These are phyloP conservation scores for Rhododendron vialii DNA, from an alignment of 148 eudicot genomes.

Conservation along the genomic window DNA sequence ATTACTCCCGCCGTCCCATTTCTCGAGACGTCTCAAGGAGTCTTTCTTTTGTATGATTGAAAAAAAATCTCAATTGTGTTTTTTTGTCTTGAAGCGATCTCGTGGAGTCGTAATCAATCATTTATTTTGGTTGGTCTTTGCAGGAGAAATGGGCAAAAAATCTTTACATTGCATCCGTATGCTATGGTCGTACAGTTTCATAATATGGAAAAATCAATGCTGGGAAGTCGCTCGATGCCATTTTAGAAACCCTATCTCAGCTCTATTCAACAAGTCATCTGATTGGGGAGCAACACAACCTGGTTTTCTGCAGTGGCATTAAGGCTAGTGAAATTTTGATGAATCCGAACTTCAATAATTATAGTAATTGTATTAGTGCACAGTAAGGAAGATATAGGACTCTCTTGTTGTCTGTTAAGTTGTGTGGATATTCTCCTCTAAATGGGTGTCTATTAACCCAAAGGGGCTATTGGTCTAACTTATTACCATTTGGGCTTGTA, in stretches of 20 bases:
- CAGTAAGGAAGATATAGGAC: slow-evolving; percentile 10
- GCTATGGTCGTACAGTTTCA: slow-evolving; percentile 70
- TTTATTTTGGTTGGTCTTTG: slow-evolving; percentile 7
- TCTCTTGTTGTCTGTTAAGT: slow-evolving; percentile 7
- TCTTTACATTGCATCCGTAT: slow-evolving; percentile 58
- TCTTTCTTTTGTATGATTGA: background rate
- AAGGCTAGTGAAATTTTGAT: slow-evolving; percentile 23
- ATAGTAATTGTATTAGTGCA: background rate
- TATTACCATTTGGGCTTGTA: background rate
- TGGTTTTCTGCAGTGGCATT: slow-evolving; percentile 7
- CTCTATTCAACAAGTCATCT: background rate
- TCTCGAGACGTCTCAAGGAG: background rate
- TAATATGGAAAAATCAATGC: slow-evolving; percentile 9
- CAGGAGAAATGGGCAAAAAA: slow-evolving; percentile 78
- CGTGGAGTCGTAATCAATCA: background rate
- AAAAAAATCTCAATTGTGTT: background rate
- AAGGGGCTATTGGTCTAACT: background rate
- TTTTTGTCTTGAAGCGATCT: background rate
- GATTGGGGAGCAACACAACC: background rate
- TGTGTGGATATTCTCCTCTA: background rate
- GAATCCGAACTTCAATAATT: slow-evolving; percentile 5
- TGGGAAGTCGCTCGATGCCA: background rate
- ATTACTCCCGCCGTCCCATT: background rate
- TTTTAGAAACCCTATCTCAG: background rate
- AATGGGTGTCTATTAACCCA: background rate